phyloP scores from a whole-genome alignment of 2,329 filamentous ascomycete species.

The Emmonsia crescens region DNA sequence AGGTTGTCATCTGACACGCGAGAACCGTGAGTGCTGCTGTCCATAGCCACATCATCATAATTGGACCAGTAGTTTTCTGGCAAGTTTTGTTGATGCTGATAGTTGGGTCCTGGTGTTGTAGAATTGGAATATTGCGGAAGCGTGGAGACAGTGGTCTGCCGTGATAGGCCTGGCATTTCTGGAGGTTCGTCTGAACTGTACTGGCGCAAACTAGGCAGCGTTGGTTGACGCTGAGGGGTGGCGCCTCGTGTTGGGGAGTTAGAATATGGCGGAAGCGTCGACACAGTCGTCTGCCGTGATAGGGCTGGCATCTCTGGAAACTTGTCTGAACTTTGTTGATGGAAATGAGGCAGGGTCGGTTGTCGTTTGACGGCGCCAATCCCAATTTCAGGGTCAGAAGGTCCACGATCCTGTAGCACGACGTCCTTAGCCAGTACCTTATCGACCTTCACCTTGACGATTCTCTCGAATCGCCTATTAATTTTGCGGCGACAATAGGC shows the following conservation, averaged over 20 bases:
- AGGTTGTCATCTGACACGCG: conserved; percentile 44
- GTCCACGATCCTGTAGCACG: conserved; percentile 43
- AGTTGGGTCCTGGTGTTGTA: conserved; percentile 37
- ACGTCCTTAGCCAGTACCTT: conserved; percentile 75
- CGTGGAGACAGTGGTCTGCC: conserved; percentile 51
- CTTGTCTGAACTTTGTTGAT: conserved; percentile 14
- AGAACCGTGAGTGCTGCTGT: conserved; percentile 37
- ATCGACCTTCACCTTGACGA: conserved; percentile 78
- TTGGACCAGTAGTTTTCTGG: conserved; percentile 33
- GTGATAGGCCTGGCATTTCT: conserved; percentile 46
- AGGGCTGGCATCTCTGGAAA: conserved; percentile 47
- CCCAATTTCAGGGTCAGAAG: conserved; percentile 26
- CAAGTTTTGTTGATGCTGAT: conserved; percentile 24
- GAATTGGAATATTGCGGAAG: conserved; percentile 54
- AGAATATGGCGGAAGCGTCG: conserved; percentile 54
- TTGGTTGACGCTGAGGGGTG: conserved; percentile 34
- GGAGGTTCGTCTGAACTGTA: conserved; percentile 19
- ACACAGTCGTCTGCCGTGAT: conserved; percentile 49
- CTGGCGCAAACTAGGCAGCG: conserved; percentile 49
- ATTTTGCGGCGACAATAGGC: conserved; percentile 89
- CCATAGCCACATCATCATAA: conserved; percentile 24
- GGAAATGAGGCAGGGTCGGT: conserved; percentile 52
- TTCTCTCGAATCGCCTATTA: conserved; percentile 70
- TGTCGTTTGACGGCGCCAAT: conserved; percentile 21
- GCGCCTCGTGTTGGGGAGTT: conserved; percentile 44